Conservation (phyloP, 1,139 yeast genomes). For the Saccharomyces hybrid region DNA sequence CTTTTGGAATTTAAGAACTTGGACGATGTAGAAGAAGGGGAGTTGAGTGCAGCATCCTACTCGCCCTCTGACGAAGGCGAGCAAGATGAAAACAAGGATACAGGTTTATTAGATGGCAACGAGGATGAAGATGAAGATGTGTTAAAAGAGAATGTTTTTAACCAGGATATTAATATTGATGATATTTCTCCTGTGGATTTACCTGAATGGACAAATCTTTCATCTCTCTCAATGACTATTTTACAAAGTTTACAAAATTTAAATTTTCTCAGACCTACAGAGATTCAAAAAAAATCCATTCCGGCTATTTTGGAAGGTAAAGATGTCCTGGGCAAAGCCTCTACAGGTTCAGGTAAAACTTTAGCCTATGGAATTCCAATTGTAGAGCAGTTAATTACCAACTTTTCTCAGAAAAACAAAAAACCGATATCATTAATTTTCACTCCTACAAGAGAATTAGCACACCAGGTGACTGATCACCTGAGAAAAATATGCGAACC, state of each 20-base stretch:
- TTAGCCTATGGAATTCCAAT: conserved; percentile 95
- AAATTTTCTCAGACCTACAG: conserved; percentile 69
- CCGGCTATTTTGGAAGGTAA: conserved; percentile 66
- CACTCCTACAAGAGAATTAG: conserved; percentile 94
- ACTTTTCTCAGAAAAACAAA: conserved; percentile 10
- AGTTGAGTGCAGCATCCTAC: conserved; percentile 19
- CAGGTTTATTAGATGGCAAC: conserved; percentile 10
- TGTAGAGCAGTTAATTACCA: conserved; percentile 50
- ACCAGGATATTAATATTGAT: conserved; percentile 23
- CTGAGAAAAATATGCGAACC: conserved; percentile 38
- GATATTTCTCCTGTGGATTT: conserved; percentile 34
- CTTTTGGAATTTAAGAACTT: conserved; percentile 22
- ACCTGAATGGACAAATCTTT: conserved; percentile 51
- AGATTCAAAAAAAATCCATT: conserved; percentile 70
- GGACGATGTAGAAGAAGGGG: conserved; percentile 24
- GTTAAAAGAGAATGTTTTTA: conserved; percentile 21
- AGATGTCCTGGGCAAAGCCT: conserved; percentile 91
- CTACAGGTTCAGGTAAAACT: conserved; percentile 97
- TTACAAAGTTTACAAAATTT: conserved; percentile 52
- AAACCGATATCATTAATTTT: conserved; percentile 73
- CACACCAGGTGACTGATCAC: conserved; percentile 87
- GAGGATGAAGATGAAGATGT: conserved; percentile 13
- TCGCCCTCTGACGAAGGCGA: conserved; percentile 20
- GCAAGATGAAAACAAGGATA: conserved; percentile 6
- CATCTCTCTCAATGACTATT: conserved; percentile 43